Base-by-base conservation (phyloP, 306 rosid species). In the Bauhinia variegata region DNA sequence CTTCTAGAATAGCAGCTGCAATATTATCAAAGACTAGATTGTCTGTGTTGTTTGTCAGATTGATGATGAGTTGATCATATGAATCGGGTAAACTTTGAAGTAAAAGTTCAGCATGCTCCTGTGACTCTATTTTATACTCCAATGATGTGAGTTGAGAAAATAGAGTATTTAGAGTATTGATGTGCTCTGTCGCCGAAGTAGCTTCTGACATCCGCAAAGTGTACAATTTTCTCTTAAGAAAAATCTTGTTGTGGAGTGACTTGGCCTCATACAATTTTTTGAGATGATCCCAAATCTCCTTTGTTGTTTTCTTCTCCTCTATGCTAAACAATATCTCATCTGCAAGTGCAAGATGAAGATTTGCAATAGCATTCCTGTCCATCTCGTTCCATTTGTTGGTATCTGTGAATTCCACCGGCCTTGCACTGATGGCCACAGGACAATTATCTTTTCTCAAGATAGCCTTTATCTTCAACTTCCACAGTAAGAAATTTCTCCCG, bases 181-280 rank as follows among this genome's bases (percentile, higher is more conserved):
- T 63, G 41, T 63, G 39, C 4, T 44, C 13, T 8, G 4, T 17
- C 41, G 2, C 28, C 28, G 2, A 23, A 23, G 28, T 23, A 23
- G 28, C 1, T 23, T 23, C 28, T 23, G 2, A 23, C 55, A 63
- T 63, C 44, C 39, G n/a, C 46, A 63, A 43, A 28, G 56, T 46
- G 28, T 63, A 63, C 0, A 44, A 9, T 30, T 23, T 63, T 4
- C 37, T 63, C 1, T 47, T 63, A 0, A 68, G n/a, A 8, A 55
- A 55, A 17, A 41, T 68, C 1, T 54, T 54, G 11, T 30, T 68
- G 7, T 68, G 32, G n/a, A 30, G 4, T 6, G 1, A 32, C 36
- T 49, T 65, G 33, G 9, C 48, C 30, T 65, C 58, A 2, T 32
- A 64, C 4, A 48, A 32, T 47, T n/a, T 32, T 31, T 32, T 65